phyloP scores from a whole-genome alignment of 768 basidiomycete species.

The Austroboletus eburneus region DNA sequence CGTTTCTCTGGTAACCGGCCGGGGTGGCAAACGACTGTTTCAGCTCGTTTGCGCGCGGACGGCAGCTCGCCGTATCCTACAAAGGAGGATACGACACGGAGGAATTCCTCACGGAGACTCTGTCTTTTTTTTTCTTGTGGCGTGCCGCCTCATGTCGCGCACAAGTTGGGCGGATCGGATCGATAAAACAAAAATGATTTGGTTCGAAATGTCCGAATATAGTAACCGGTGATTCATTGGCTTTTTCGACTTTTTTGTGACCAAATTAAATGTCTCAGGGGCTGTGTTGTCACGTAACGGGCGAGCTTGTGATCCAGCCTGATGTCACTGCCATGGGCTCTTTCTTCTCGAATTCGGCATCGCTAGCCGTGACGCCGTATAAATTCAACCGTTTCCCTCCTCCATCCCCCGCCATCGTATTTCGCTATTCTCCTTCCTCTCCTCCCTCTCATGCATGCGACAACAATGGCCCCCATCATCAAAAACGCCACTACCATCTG shows the following conservation, averaged over 20 bases:
- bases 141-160: conserved; percentile 1
- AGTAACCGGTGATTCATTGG: neutral
- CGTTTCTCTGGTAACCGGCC: conserved; percentile 23
- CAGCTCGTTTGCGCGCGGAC: conserved; percentile 9
- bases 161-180: conserved; percentile 13
- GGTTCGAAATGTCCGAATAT: conserved; percentile 1
- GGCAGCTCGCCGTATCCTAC: neutral
- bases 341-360: conserved; percentile 29
- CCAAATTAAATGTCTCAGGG: conserved; percentile 23
- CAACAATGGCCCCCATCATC: conserved; percentile 38
- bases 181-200: conserved; percentile 11
- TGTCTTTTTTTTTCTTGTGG: conserved; percentile 11
- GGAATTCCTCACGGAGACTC: neutral
- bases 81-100: too few relatives aligned
- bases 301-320: conserved; percentile 11
- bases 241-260: conserved; percentile 11
- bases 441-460: conserved; percentile 15
- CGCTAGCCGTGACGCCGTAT: conserved; percentile 23
- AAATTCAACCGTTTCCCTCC: conserved; percentile 20
- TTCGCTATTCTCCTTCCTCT: conserved; percentile 1
- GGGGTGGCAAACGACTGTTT: neutral
- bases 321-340: conserved; percentile 32
- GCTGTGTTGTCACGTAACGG: conserved; percentile 25
- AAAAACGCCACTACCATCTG: conserved; percentile 66
- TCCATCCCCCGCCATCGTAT: conserved; percentile 1